phyloP scores from a whole-genome alignment of 2,329 filamentous ascomycete species.

The Metarhizium brunneum region DNA sequence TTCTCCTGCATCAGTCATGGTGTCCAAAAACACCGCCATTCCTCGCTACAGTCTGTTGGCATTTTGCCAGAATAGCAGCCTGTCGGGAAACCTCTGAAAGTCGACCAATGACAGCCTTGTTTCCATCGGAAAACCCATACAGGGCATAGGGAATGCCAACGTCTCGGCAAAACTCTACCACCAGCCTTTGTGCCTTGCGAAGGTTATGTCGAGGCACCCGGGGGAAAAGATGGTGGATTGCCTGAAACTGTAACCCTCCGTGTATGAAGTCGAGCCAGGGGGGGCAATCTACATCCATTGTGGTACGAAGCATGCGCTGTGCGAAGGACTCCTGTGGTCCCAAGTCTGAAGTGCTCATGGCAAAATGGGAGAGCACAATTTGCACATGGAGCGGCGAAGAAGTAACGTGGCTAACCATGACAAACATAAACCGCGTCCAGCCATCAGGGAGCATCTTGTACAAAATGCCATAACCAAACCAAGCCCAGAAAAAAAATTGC shows the following conservation, averaged over 20 bases:
- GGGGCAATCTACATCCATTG: constrained; percentile 88
- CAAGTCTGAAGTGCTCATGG: constrained; percentile 83
- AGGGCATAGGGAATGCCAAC: constrained; percentile 78
- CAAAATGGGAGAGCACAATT: constrained; percentile 86
- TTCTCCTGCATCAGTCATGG: neutral
- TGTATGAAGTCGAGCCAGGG: constrained; percentile 85
- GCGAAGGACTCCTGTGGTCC: constrained; percentile 80
- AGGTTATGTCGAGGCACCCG: constrained; percentile 80
- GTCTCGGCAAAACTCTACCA: constrained; percentile 73
- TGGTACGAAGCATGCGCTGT: constrained; percentile 84
- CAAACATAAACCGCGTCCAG: constrained; percentile 60
- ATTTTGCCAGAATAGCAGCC: constrained; percentile 67
- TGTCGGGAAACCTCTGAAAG: constrained; percentile 74
- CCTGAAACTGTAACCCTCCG: constrained; percentile 83
- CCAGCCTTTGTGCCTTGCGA: constrained; percentile 62
- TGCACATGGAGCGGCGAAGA: constrained; percentile 79
- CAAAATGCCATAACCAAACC: constrained; percentile 76
- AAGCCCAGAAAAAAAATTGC: constrained; percentile 73
- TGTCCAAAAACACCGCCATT: neutral
- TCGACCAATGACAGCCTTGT: constrained; percentile 67
- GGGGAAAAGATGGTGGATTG: constrained; percentile 78
- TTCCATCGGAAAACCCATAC: constrained; percentile 77
- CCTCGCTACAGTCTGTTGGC: constrained; percentile 33
- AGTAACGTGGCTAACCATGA: constrained; percentile 72
- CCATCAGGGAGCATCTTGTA: constrained; percentile 64